Conservation (phyloP, 1,139 yeast species). For the Kurtzmaniella quercitrusa region DNA sequence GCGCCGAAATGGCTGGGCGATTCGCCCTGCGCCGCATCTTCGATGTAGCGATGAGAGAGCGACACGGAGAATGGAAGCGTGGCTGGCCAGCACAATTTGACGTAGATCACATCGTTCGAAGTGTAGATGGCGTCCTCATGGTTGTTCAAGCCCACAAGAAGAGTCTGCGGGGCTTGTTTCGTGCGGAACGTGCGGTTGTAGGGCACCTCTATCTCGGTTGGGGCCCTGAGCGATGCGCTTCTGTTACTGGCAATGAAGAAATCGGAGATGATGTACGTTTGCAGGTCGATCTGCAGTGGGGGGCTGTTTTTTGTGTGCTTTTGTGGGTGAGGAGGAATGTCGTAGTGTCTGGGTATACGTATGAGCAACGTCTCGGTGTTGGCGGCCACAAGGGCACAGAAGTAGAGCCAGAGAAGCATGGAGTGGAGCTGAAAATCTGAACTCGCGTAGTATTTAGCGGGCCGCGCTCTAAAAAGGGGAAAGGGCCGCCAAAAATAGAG, state of each 20-base stretch:
- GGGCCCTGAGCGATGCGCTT: conserved; percentile 2
- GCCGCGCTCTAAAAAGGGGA: no score
- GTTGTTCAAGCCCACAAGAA: conserved; percentile 33
- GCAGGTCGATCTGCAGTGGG: background rate
- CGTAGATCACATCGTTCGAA: conserved; percentile 28
- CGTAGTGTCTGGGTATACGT: conserved; percentile 32
- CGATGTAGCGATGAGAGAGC: conserved; percentile 20
- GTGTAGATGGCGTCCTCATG: conserved; percentile 23
- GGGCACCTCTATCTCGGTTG: background rate
- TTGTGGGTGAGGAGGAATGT: conserved; percentile 22
- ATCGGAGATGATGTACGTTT: conserved; percentile 14
- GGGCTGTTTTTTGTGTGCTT: conserved; percentile 2
- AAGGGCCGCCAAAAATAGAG: no score
- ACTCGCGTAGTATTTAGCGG: background rate
- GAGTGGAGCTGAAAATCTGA: background rate
- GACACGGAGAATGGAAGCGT: conserved; percentile 29
- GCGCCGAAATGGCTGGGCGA: no score
- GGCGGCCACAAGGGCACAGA: conserved; percentile 14
- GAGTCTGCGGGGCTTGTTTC: conserved; percentile 11
- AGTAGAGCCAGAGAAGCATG: background rate
- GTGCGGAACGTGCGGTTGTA: conserved; percentile 6
- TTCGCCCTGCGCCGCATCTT: conserved; percentile 9
- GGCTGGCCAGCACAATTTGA: conserved; percentile 46
- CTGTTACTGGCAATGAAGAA: conserved; percentile 6
- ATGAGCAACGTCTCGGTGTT: conserved; percentile 37